Evolutionary conservation across 768 basidiomycete genomes (phyloP).

Genomic region (Auricularia heimuer): DNA sequence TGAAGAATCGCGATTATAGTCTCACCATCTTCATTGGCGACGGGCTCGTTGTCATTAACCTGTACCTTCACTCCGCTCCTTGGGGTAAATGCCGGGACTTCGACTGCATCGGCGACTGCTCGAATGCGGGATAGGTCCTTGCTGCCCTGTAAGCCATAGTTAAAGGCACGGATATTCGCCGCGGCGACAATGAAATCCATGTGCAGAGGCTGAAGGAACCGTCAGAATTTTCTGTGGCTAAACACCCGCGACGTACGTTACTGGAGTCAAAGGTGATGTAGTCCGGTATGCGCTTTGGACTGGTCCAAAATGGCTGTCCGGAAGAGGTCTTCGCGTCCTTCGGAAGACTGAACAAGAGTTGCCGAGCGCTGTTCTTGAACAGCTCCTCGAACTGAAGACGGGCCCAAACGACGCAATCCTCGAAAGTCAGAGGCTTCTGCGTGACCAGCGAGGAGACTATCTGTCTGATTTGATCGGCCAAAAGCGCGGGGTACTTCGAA

Average conservation of each 20-base stretch:
- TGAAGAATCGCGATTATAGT: too few species aligned
- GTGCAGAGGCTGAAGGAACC: conserved; percentile 57
- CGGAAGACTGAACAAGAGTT: conserved; percentile 86
- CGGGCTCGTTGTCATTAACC: conserved; percentile 86
- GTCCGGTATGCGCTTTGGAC: conserved; percentile 95
- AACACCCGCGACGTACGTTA: conserved; percentile 49
- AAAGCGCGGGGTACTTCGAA: conserved; percentile 84
- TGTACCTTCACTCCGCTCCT: conserved; percentile 89
- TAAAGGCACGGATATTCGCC: conserved; percentile 94
- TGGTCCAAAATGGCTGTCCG: conserved; percentile 98
- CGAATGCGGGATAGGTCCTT: conserved; percentile 70
- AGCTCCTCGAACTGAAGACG: conserved; percentile 89
- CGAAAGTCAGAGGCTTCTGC: conserved; percentile 88
- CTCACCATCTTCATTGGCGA: conserved; percentile 39
- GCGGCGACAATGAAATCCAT: conserved; percentile 83
- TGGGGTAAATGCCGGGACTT: conserved; percentile 89
- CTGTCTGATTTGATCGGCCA: conserved; percentile 80
- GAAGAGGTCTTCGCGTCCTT: conserved; percentile 84
- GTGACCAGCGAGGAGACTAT: conserved; percentile 84
- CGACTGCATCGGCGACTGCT: conserved; percentile 71
- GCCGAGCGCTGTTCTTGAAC: conserved; percentile 87
- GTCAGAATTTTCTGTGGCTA: conserved; percentile 5
- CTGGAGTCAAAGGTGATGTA: conserved; percentile 76
- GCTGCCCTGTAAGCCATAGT: conserved; percentile 92
- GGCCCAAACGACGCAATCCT: conserved; percentile 97